Evolutionary conservation across 176 grass and related monocot genomes (phyloP), one percentile per base, ranked within the genome.

Genomic region (Secale cereale): DNA sequence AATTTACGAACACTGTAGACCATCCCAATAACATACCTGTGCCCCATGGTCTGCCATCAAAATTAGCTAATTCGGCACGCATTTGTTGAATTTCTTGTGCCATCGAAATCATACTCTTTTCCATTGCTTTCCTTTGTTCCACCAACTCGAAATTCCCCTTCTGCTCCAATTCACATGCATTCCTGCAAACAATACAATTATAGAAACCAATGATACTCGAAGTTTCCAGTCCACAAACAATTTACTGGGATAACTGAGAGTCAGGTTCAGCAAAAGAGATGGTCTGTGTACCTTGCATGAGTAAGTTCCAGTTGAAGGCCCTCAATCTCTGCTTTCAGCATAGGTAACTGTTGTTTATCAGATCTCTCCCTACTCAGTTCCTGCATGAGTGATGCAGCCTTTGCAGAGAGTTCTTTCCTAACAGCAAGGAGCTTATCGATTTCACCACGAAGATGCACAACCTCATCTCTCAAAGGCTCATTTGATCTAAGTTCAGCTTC

Each of bases 111-210:
- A 94, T 90, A 76, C 76, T 92, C 81, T 92, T 94, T 32, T 92
- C 93, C 90, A 94, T 92, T 84, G 83, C 72, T 85, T 92, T 89
- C 85, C 83, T 90, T 86, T 94, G 93, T 84, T 92, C 93, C 80
- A 94, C 84, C 85, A 94, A 61, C 74, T 92, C 87, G 63, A 92
- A 68, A 52, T 94, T 94, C 63, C 71, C 87, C 59, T 94, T 92
- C 79, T 78, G 81, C 70, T 94, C 90, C 28, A 90, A 68, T 46
- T 80, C 90, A 26, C 81, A 86, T 84, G 90, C 46, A 86, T 22
- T 86, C 46, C 93, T 94, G 59, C 30, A 30, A 30, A 82, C 25
- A 62, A 88, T 54, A 68, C 30, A 83, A 85, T 26, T 35, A 88
- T 36, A 68, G 20, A 81, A 87, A 25, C 39, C 78, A 59, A 78